Percentiles rank a stretch among this genome's conserved stretches.
phyloP scores from a whole-genome alignment of 2,329 filamentous ascomycete genomes.

The Verticillium dahliae region DNA sequence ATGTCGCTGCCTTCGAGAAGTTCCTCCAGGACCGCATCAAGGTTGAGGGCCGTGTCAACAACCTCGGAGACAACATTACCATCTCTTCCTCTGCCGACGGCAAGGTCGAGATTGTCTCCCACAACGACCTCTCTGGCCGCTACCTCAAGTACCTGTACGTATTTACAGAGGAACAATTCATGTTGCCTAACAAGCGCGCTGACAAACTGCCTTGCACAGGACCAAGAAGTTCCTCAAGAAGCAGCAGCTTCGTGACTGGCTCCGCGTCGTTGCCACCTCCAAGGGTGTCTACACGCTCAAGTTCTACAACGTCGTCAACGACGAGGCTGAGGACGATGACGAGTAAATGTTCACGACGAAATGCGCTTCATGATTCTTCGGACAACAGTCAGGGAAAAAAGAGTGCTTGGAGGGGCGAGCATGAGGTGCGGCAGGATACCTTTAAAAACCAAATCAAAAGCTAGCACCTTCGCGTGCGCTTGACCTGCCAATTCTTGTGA shows the following conservation, averaged over 20 bases:
- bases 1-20: constrained; percentile 97
- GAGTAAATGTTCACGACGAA: constrained; percentile 59
- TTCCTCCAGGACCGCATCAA: constrained; percentile 99
- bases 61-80: constrained; percentile 88
- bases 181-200: neutral
- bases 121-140: constrained; percentile 96
- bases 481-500: constrained; percentile 9
- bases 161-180: neutral
- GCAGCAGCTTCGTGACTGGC: constrained; percentile 99
- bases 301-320: constrained; percentile 99
- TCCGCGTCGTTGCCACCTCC: constrained; percentile 95
- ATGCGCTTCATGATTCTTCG: neutral
- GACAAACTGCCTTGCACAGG: constrained; percentile 36
- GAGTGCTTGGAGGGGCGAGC: constrained; percentile 11
- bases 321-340: constrained; percentile 96
- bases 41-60: constrained; percentile 96
- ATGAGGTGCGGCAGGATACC: constrained; percentile 9
- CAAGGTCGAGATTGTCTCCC: constrained; percentile 95
- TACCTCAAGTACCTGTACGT: constrained; percentile 99
- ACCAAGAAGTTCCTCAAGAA: constrained; percentile 99
- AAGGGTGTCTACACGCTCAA: constrained; percentile 99
- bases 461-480: constrained; percentile 12
- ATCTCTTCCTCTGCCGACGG: constrained; percentile 90
- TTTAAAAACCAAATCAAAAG: constrained; percentile 11
- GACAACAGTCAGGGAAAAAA: constrained; percentile 3